phyloP scores from a whole-genome alignment of 2,329 filamentous ascomycete species.

The Verticillium zaregamsianum region DNA sequence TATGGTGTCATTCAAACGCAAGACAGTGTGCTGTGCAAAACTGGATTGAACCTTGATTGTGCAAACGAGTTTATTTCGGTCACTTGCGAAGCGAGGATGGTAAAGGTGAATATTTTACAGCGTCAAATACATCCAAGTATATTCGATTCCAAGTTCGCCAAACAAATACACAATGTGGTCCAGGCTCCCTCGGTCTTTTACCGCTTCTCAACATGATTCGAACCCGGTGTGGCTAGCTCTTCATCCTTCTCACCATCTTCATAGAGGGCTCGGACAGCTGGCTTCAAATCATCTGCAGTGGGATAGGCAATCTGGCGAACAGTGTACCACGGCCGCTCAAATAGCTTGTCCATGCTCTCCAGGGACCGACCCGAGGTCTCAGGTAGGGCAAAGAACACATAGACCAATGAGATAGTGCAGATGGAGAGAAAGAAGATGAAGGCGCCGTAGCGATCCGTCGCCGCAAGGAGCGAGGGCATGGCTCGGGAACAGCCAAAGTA shows the following conservation, averaged over 20 bases:
- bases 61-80: no score
- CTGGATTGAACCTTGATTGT: no score
- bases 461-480: conserved; percentile 27
- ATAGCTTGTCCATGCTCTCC: conserved; percentile 24
- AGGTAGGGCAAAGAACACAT: conserved; percentile 27
- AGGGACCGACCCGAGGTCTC: conserved; percentile 23
- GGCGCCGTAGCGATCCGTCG: conserved; percentile 19
- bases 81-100: no score
- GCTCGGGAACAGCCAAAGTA: conserved; percentile 28
- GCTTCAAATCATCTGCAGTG: conserved; percentile 16
- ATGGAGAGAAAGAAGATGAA: conserved; percentile 10
- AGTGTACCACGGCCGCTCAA: conserved; percentile 23
- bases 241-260: background rate
- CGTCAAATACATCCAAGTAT: no score
- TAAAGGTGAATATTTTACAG: no score
- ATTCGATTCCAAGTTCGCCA: no score
- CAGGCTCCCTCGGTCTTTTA: no score
- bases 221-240: background rate
- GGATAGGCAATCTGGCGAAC: conserved; percentile 23
- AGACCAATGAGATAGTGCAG: conserved; percentile 10
- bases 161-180: no score
- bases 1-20: no score
- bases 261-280: background rate
- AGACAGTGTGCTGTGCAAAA: no score
- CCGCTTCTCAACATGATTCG: background rate